These are phyloP conservation scores for Lactarius quietus DNA, from an alignment of 768 basidiomycete species.

Conservation along the genomic window DNA sequence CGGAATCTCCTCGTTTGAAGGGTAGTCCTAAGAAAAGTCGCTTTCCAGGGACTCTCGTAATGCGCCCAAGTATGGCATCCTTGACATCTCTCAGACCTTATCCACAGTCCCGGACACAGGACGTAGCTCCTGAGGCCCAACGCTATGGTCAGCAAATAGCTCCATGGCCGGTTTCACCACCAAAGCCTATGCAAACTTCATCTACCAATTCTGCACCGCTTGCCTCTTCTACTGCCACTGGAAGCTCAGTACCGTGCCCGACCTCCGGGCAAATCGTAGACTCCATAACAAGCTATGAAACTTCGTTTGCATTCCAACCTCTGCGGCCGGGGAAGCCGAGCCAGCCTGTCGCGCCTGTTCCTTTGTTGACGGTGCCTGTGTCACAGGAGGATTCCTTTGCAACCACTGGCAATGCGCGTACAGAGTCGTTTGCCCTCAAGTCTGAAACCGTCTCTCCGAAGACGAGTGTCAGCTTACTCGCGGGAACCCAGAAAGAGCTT, in stretches of 20 bases:
- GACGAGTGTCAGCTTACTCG: background rate
- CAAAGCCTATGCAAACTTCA: slow-evolving; percentile 35
- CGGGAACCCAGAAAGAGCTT: slow-evolving; percentile 3
- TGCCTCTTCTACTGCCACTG: slow-evolving; percentile 5
- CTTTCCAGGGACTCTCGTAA: slow-evolving; percentile 31
- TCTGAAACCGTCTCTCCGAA: slow-evolving; percentile 9
- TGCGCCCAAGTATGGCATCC: slow-evolving; percentile 40
- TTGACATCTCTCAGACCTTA: slow-evolving; percentile 52
- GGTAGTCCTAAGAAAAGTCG: slow-evolving; percentile 37
- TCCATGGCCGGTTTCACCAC: slow-evolving; percentile 53
- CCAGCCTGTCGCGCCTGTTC: background rate
- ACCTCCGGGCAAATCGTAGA: background rate
- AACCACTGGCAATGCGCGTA: background rate
- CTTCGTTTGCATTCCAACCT: background rate
- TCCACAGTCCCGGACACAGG: slow-evolving; percentile 34
- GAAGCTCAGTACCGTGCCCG: background rate
- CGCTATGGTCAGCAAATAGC: slow-evolving; percentile 53
- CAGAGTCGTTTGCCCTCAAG: background rate
- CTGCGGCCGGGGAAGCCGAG: background rate
- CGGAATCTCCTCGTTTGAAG: slow-evolving; percentile 24
- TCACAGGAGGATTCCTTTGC: background rate
- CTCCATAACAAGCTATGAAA: background rate
- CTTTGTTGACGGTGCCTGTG: background rate
- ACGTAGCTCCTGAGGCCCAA: slow-evolving; percentile 12
- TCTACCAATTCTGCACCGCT: background rate